These are phyloP conservation scores for Polyporus tsugae DNA, from an alignment of 1,284 basidiomycete species.

Conservation along the genomic window DNA sequence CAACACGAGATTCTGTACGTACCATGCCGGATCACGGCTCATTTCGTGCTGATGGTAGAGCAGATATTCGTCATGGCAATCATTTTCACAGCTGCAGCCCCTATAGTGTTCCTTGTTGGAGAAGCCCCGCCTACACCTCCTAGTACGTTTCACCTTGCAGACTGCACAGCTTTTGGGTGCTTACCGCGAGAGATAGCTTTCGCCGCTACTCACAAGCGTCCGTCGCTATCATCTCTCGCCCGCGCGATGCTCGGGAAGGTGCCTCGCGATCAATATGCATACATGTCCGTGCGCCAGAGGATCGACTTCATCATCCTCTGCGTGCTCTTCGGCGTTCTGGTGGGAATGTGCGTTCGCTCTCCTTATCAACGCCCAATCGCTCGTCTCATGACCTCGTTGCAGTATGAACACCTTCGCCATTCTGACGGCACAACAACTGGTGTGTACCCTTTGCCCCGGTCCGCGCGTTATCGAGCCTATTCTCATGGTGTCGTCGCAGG, in stretches of 20 bases:
- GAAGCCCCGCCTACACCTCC: conserved; percentile 65
- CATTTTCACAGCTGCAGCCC: conserved; percentile 66
- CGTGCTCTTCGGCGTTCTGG: conserved; percentile 68
- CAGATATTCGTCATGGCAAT: conserved; percentile 78
- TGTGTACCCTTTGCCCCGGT: conserved; percentile 42
- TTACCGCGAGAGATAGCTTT: conserved; percentile 54
- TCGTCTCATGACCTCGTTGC: background rate
- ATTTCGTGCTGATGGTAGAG: background rate
- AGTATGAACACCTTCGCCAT: conserved; percentile 62
- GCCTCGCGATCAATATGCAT: conserved; percentile 48
- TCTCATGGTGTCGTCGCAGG: conserved; percentile 46
- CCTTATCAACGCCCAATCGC: background rate
- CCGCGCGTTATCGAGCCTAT: background rate
- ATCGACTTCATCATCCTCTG: conserved; percentile 71
- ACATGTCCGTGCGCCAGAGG: conserved; percentile 71
- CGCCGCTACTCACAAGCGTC: conserved; percentile 65
- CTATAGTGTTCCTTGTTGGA: conserved; percentile 63
- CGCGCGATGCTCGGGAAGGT: conserved; percentile 62
- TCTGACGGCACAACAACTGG: conserved; percentile 72
- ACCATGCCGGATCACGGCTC: background rate
- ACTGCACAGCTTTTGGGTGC: background rate
- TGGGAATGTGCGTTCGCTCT: conserved; percentile 56
- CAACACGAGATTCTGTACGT: conserved; percentile 58
- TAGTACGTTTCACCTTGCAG: conserved; percentile 54
- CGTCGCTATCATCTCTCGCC: conserved; percentile 60